Evolutionary conservation across 805 yeast genomes (phyloP), one percentile per base, ranked within the genome.

Genomic region (Nakazawaea molendinolei): DNA sequence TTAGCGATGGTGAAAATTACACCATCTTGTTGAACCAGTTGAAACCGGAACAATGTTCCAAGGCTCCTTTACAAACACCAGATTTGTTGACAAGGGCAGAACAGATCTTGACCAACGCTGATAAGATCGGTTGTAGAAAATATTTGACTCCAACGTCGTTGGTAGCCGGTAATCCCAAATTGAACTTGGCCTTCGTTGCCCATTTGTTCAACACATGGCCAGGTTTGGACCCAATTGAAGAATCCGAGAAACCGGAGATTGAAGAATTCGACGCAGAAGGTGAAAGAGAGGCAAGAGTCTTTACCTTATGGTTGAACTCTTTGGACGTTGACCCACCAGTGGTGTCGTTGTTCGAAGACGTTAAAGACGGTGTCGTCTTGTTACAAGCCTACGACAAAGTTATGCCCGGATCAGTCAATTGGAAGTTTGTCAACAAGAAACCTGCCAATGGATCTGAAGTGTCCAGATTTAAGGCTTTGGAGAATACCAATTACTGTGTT

Each of bases 181-280:
- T 92, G 65, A 92, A 92, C 58, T 74, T 92, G 58, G 97, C 97
- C 1, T 92, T 92, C 58, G 97, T 92, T 41, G 98, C 98, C 28
- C 95, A 92, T 57, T 68, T 92, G 56, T 92, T 92, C 71, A 92
- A 92, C 66, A 90, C 95, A 5, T 79, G 86, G 55, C 98, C 98
- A 33, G 97, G 98, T 33, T 72, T 92, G 46, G 97, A 89, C 42
- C 97, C 97, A 40, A 74, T 90, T 45, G 94, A 86, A 53, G 97
- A 89, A 61, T 69, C 66, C 40, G 97, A 90, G 58, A 82, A 79
- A 50, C 85, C 92, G 20, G 97, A 89, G 56, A 86, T 92, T 49
- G 98, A 92, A 65, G 97, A 86, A 48, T 92, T 92, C 53, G 98
- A 92, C 57, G 98, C 98, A 18, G 98, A 92, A 64, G 98, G 98